Evolutionary conservation across 2,329 filamentous ascomycete species (phyloP), one percentile per base, ranked within the genome.

Genomic region (Volutella citrinella): DNA sequence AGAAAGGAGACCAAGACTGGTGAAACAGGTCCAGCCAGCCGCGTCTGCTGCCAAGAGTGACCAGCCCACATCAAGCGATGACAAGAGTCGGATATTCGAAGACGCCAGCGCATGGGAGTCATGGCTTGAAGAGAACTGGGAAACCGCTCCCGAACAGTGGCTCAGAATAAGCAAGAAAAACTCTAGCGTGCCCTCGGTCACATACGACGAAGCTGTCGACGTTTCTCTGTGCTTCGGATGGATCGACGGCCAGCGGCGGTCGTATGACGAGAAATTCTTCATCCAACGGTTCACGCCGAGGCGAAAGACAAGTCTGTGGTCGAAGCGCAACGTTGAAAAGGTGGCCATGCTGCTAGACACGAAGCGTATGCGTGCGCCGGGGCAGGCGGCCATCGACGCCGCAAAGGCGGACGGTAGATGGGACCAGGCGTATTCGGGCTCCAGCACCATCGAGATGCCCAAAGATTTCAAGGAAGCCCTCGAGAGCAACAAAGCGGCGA

Each of bases 191-290:
- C 42, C 60, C 2, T 70, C 70, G 1, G 55, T 78, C 11, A 66
- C 64, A 12, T 68, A 69, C 50, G 65, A 48, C 39, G 58, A 78
- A 49, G 76, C 76, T 2, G 64, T 81, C 13, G 71, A 80, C 48
- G 56, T 64, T 20, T 76, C 76, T 2, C 63, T 82, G 7, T 80
- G 76, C 51, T 74, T 72, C 48, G 78, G 78, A 25, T 82, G 78
- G 77, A 82, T 81, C 36, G 76, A 82, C 50, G 74, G 77, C 1
- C 74, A 76, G 47, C 65, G 65, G 3, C 60, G 59, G 13, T 37
- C 58, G 4, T 52, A 63, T 28, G 69, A 78, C 42, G 63, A 63
- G 1, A 46, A 56, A 4, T 68, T 65, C 45, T 80, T 74, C 52
- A 51, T 73, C 2, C 73, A 76, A 45, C 68, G 75, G 8, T 81